phyloP scores from a whole-genome alignment of 179 eudicot species.

The Spergularia azorica region DNA sequence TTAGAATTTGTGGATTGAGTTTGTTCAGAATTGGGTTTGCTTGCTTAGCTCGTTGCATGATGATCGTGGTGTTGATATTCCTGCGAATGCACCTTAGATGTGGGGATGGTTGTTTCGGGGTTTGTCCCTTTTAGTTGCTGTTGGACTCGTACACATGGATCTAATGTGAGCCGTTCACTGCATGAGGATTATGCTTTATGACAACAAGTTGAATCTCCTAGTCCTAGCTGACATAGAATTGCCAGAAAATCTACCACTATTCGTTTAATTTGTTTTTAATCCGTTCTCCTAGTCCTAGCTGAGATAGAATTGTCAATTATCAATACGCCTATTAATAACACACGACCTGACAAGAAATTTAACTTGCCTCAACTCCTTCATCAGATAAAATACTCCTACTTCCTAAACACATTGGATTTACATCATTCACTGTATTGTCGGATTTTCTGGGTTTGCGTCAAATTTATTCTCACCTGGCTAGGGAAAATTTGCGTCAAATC shows the following conservation, averaged over 20 bases:
- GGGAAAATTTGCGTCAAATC: slow-evolving; percentile 9
- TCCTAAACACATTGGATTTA: neutral
- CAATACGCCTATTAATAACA: too few relatives aligned
- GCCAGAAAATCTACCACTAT: neutral
- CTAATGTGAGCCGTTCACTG: too few relatives aligned
- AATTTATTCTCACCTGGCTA: slow-evolving; percentile 4
- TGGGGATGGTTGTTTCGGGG: too few relatives aligned
- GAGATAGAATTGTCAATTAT: neutral
- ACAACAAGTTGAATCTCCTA: neutral
- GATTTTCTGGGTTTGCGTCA: neutral
- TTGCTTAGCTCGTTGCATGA: neutral
- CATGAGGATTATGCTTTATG: too few relatives aligned
- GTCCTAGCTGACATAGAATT: neutral
- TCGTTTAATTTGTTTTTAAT: too few relatives aligned
- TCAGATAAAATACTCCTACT: neutral
- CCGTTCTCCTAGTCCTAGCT: neutral
- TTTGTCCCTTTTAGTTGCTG: too few relatives aligned
- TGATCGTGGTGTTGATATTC: neutral
- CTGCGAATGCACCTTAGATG: neutral
- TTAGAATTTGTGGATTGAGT: too few relatives aligned
- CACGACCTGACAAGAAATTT: too few relatives aligned
- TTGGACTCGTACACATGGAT: too few relatives aligned
- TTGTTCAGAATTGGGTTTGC: too few relatives aligned
- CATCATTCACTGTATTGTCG: neutral
- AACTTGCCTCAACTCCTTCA: neutral